Evolutionary conservation across 228 moss, liverwort and hornwort genomes (phyloP).

Genomic region (Sphagnum magellanicum): DNA sequence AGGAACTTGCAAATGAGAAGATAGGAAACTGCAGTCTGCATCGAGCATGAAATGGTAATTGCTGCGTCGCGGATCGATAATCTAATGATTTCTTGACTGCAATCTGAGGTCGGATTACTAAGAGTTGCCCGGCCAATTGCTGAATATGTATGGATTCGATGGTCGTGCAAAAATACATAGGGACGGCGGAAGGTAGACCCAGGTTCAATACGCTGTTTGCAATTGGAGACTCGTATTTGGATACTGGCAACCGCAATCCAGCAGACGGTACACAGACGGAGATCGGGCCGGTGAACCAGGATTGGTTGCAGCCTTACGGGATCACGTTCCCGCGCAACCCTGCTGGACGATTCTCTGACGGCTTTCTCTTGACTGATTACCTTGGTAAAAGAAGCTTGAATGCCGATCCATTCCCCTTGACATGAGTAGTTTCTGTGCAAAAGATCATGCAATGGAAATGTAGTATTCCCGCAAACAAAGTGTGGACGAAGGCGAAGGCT

Average conservation of each 20-base stretch:
- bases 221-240: constrained; percentile 38
- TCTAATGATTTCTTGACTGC: too few species aligned
- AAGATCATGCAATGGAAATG: background rate
- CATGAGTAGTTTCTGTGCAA: background rate
- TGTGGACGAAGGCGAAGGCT: too few species aligned
- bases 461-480: background rate
- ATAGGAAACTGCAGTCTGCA: too few species aligned
- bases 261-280: constrained; percentile 14
- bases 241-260: constrained; percentile 28
- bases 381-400: constrained; percentile 11
- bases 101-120: too few species aligned
- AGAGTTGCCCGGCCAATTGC: too few species aligned
- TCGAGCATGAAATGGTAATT: too few species aligned
- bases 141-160: too few species aligned
- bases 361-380: constrained; percentile 36
- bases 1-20: too few species aligned
- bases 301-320: constrained; percentile 33
- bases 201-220: constrained; percentile 7
- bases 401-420: background rate
- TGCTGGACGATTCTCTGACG: constrained; percentile 35
- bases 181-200: background rate
- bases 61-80: too few species aligned
- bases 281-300: constrained; percentile 23
- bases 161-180: too few species aligned
- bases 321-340: constrained; percentile 22